phyloP scores from a whole-genome alignment of 805 yeast genomes.

The Starmerella kuoi region DNA sequence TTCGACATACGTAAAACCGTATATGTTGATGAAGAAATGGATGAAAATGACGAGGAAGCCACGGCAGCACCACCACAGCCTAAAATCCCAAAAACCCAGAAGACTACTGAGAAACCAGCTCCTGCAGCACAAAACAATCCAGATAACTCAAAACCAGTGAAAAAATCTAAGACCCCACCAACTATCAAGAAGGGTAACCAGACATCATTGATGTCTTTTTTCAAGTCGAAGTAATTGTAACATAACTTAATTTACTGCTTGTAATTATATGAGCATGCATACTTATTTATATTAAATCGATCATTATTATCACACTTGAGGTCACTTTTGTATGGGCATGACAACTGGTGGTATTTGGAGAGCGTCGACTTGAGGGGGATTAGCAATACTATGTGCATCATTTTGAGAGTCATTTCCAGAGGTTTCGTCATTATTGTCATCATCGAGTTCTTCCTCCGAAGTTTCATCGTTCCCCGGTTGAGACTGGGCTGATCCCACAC shows the following conservation, averaged over 20 bases:
- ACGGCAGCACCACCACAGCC: not conserved
- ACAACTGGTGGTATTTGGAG: not conserved
- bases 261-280: not conserved
- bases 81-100: not conserved
- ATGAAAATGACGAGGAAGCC: not conserved
- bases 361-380: not conserved
- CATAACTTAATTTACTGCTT: not conserved
- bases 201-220: conserved; percentile 6
- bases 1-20: conserved; percentile 3
- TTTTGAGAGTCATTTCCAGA: not conserved
- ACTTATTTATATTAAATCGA: not conserved
- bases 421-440: conserved; percentile 1
- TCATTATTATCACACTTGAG: not conserved
- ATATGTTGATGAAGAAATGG: conserved; percentile 4
- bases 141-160: not conserved
- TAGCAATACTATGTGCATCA: not conserved
- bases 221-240: not conserved
- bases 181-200: conserved; percentile 3
- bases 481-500: too few relatives aligned
- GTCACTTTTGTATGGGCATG: not conserved
- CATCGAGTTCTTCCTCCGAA: not conserved
- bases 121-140: not conserved
- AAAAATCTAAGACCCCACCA: conserved; percentile 2
- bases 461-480: not conserved
- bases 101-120: not conserved